Conservation (phyloP, 805 yeast genomes). For the Teunomyces panamensis region DNA sequence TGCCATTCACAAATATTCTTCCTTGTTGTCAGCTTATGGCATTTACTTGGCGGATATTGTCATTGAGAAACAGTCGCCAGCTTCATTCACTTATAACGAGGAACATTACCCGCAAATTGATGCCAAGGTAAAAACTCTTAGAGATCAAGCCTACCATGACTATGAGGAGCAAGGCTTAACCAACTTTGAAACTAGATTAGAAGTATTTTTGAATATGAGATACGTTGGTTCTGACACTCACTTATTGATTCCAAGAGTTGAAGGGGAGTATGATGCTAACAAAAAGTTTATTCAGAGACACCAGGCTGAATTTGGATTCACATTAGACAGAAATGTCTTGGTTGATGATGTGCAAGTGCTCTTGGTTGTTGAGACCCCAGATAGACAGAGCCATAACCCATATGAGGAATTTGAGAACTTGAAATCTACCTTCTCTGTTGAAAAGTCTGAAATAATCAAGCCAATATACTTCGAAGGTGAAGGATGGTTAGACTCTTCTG, state of each 20-base stretch:
- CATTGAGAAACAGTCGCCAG: slow-evolving; percentile 38
- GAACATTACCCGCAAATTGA: slow-evolving; percentile 36
- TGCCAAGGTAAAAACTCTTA: slow-evolving; percentile 45
- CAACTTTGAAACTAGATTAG: slow-evolving; percentile 46
- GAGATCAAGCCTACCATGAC: slow-evolving; percentile 36
- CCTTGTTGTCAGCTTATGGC: slow-evolving; percentile 84
- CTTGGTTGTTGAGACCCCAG: slow-evolving; percentile 13
- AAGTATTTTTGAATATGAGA: slow-evolving; percentile 71
- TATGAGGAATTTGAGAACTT: slow-evolving; percentile 13
- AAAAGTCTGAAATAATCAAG: slow-evolving; percentile 1
- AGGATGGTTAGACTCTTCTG: slow-evolving; percentile 42
- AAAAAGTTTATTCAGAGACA: slow-evolving; percentile 27
- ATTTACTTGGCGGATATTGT: slow-evolving; percentile 65
- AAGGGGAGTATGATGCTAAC: slow-evolving; percentile 22
- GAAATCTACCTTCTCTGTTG: not conserved
- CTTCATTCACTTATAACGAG: slow-evolving; percentile 22
- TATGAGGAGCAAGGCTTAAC: slow-evolving; percentile 49
- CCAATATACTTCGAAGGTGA: slow-evolving; percentile 52
- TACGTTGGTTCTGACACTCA: slow-evolving; percentile 90
- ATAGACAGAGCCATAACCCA: slow-evolving; percentile 14
- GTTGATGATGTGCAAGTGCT: slow-evolving; percentile 39
- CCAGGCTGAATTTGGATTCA: slow-evolving; percentile 35
- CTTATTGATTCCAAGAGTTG: slow-evolving; percentile 54
- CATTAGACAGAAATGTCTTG: slow-evolving; percentile 30
- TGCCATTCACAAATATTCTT: slow-evolving; percentile 75